Evolutionary conservation across 805 yeast genomes (phyloP).

Genomic region (Saturnispora ahearnii): DNA sequence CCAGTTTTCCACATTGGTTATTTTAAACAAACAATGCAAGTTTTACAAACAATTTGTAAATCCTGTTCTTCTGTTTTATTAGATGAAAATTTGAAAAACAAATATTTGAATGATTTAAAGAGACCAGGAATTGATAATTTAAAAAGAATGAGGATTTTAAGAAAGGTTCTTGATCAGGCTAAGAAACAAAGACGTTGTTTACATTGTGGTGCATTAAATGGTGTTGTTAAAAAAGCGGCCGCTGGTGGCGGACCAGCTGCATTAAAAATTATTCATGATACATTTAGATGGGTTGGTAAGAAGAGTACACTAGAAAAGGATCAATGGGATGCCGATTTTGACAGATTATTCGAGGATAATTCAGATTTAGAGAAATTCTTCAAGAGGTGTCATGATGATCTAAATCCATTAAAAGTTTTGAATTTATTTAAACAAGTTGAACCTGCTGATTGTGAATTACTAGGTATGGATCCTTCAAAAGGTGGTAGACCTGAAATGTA

Average conservation of each 20-base stretch:
- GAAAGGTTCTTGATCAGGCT: constrained; percentile 81
- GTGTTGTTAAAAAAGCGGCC: constrained; percentile 95
- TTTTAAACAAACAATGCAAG: constrained; percentile 82
- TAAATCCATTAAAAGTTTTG: constrained; percentile 84
- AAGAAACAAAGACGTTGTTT: constrained; percentile 90
- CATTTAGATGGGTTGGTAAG: constrained; percentile 92
- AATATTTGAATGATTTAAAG: constrained; percentile 68
- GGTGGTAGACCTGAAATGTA: constrained; percentile 95
- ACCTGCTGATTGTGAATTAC: constrained; percentile 83
- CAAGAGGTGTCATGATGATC: constrained; percentile 83
- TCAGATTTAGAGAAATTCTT: constrained; percentile 87
- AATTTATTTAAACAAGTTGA: constrained; percentile 78
- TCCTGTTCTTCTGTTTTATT: constrained; percentile 72
- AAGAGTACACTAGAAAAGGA: constrained; percentile 76
- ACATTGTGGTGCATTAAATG: constrained; percentile 80
- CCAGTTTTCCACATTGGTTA: constrained; percentile 98
- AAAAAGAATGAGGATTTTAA: constrained; percentile 82
- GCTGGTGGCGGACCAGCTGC: constrained; percentile 91
- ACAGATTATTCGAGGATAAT: constrained; percentile 58
- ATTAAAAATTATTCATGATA: constrained; percentile 88
- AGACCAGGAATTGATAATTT: constrained; percentile 85
- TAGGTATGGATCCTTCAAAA: constrained; percentile 80
- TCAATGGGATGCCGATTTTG: constrained; percentile 82
- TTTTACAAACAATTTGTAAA: constrained; percentile 86
- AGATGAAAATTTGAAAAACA: constrained; percentile 61